Evolutionary conservation across 2,329 filamentous ascomycete genomes (phyloP).

Genomic region (Periconia macrospinosa): DNA sequence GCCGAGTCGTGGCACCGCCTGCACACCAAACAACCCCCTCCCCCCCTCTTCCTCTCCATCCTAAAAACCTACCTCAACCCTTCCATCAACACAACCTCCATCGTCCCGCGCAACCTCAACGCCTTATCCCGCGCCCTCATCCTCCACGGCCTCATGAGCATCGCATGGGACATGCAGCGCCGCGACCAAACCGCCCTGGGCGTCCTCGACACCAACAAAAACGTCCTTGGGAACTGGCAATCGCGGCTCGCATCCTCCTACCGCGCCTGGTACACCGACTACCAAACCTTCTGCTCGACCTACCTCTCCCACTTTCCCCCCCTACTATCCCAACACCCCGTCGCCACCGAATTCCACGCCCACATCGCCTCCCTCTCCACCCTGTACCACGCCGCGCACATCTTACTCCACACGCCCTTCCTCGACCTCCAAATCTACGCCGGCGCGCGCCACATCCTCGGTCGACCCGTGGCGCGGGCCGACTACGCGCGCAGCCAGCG

Average conservation of each 20-base stretch:
- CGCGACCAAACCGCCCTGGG: slow-evolving; percentile 62
- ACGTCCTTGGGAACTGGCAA: slow-evolving; percentile 54
- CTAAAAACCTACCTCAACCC: slow-evolving; percentile 61
- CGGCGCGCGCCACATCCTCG: slow-evolving; percentile 61
- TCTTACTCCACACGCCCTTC: slow-evolving; percentile 61
- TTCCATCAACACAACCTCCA: slow-evolving; percentile 11
- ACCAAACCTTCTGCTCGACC: slow-evolving; percentile 54
- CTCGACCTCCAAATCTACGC: slow-evolving; percentile 65
- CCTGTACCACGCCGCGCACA: slow-evolving; percentile 61
- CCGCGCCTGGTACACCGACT: slow-evolving; percentile 61
- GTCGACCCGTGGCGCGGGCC: slow-evolving; percentile 53
- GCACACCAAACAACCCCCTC: slow-evolving; percentile 40
- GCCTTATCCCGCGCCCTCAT: slow-evolving; percentile 57
- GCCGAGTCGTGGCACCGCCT: slow-evolving; percentile 55
- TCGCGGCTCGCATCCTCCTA: slow-evolving; percentile 57
- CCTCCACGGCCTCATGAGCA: slow-evolving; percentile 64
- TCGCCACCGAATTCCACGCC: slow-evolving; percentile 47
- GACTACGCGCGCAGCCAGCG: slow-evolving; percentile 57
- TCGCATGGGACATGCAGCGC: slow-evolving; percentile 64
- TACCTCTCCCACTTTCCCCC: slow-evolving; percentile 27
- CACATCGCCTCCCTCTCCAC: slow-evolving; percentile 56
- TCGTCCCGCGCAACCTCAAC: slow-evolving; percentile 48
- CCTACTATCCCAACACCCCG: slow-evolving; percentile 27
- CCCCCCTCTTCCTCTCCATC: slow-evolving; percentile 53
- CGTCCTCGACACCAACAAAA: slow-evolving; percentile 23